A percentile compares a stretch with the other conserved stretches of the same genome.
Evolutionary conservation across 495 filamentous ascomycete genomes (phyloP).

Genomic region (Neurospora sp.): DNA sequence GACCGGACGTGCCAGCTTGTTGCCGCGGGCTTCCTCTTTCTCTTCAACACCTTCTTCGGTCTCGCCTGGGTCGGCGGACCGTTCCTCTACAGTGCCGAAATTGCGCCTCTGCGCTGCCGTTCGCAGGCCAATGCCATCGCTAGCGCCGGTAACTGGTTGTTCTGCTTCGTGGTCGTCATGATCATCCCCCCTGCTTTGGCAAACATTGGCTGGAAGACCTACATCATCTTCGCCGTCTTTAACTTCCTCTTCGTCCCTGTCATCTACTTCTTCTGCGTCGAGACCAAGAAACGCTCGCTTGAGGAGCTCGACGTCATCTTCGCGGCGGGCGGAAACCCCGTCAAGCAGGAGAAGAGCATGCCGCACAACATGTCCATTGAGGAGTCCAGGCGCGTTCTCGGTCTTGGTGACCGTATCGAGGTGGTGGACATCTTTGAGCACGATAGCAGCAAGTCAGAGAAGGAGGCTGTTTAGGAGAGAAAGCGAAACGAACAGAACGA

Average conservation of each 20-base stretch:
- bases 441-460: neutral
- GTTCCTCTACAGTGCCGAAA: neutral
- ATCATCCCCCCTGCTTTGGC: neutral
- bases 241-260: neutral
- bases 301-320: neutral
- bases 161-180: neutral
- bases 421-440: neutral
- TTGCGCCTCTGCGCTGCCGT: neutral
- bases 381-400: neutral
- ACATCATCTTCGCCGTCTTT: neutral
- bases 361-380: neutral
- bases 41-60: neutral
- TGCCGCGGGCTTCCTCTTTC: neutral
- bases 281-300: neutral
- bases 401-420: neutral
- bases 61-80: neutral
- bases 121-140: neutral
- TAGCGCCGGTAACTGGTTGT: neutral
- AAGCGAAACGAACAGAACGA: neutral
- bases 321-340: neutral
- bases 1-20: neutral
- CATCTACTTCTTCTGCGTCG: neutral
- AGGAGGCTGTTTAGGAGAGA: neutral
- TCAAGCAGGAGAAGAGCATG: neutral
- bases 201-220: neutral